Percentiles rank a stretch among this genome's conserved stretches.
Conservation (phyloP, 176 grass and related monocot genomes). For the Carex littledalei region DNA sequence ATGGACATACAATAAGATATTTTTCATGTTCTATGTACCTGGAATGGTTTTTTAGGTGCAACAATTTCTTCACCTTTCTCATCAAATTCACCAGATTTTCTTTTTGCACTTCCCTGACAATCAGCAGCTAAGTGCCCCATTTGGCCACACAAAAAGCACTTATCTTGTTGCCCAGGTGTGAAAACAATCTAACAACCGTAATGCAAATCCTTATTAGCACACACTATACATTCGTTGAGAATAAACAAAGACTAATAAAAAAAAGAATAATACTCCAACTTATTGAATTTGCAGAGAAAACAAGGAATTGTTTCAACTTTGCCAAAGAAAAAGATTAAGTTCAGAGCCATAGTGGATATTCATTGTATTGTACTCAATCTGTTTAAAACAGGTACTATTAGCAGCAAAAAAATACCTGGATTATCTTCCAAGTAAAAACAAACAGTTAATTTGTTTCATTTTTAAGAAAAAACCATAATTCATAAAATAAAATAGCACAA, state of each 20-base stretch:
- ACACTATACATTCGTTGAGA: background rate
- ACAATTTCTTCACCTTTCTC: constrained; percentile 63
- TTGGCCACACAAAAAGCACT: constrained; percentile 97
- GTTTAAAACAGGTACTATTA: background rate
- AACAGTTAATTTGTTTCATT: background rate
- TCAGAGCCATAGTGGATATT: background rate
- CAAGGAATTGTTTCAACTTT: background rate
- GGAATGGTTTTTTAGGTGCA: constrained; percentile 82
- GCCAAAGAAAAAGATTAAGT: background rate
- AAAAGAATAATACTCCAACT: background rate
- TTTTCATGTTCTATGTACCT: constrained; percentile 36
- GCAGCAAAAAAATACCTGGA: background rate
- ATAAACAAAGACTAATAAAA: background rate
- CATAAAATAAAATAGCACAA: constrained; percentile 20
- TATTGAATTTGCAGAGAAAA: background rate
- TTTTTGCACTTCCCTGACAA: constrained; percentile 87
- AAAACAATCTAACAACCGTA: constrained; percentile 71
- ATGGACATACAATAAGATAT: background rate
- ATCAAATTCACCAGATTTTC: constrained; percentile 93
- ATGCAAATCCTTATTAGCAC: constrained; percentile 9
- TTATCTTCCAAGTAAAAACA: background rate
- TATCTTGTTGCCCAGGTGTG: constrained; percentile 94
- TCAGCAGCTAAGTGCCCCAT: constrained; percentile 94
- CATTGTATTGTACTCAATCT: background rate
- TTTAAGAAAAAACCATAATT: constrained; percentile 5